phyloP scores from a whole-genome alignment of 169 alveolate species.

The Plasmodium relictum region DNA sequence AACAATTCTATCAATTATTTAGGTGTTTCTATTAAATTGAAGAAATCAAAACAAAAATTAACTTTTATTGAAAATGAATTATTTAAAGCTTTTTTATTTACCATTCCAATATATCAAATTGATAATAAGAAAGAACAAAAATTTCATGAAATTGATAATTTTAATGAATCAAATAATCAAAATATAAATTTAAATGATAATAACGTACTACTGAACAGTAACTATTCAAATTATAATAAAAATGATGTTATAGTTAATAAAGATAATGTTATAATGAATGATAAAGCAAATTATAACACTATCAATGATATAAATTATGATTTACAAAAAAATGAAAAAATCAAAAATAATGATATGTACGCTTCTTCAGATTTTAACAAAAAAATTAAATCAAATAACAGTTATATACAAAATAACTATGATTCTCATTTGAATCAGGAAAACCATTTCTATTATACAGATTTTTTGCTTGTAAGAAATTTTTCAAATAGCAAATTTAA shows the following conservation, averaged over 20 bases:
- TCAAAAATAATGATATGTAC: not conserved
- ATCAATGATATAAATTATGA: not conserved
- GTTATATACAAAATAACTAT: no score
- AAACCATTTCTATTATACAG: slow-evolving; percentile 60
- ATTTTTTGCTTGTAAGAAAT: slow-evolving; percentile 63
- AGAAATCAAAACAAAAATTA: slow-evolving; percentile 39
- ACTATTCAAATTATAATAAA: no score
- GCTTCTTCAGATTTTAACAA: no score
- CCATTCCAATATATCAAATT: slow-evolving; percentile 29
- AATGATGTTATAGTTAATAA: not conserved
- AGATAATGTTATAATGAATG: not conserved
- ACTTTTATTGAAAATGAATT: slow-evolving; percentile 65
- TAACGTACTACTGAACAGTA: not conserved
- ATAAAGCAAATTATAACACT: not conserved
- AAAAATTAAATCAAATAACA: no score
- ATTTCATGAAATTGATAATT: not conserved
- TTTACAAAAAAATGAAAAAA: not conserved
- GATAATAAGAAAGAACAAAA: not conserved
- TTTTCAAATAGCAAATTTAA: not conserved
- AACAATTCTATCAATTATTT: slow-evolving; percentile 46
- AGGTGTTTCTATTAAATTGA: slow-evolving; percentile 51
- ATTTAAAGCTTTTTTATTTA: slow-evolving; percentile 50
- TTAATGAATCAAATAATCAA: not conserved
- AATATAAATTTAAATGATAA: not conserved
- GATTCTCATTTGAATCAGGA: no score